These are phyloP conservation scores for Solanum bulbocastanum DNA, from an alignment of 257 asterid species.

Conservation along the genomic window DNA sequence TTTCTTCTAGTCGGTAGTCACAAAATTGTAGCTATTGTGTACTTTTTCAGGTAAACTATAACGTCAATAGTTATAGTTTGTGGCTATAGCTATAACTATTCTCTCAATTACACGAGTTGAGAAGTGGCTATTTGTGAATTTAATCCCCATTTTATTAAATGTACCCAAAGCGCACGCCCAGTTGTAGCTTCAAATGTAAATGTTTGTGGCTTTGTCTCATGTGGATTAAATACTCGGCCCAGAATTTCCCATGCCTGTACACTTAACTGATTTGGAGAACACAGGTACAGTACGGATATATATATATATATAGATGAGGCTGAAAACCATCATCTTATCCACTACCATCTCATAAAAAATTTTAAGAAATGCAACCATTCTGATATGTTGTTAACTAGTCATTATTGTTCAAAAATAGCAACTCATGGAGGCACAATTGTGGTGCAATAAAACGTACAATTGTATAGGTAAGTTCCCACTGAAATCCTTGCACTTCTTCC, in stretches of 20 bases:
- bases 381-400: neutral
- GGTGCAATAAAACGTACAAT: slow-evolving; percentile 5
- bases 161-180: too few relatives aligned
- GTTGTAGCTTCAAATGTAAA: neutral
- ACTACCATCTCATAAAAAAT: neutral
- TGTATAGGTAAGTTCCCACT: neutral
- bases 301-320: neutral
- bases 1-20: neutral
- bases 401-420: neutral
- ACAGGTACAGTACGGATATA: neutral
- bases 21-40: too few relatives aligned
- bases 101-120: neutral
- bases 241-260: neutral
- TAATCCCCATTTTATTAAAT: neutral
- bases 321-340: neutral
- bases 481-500: neutral
- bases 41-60: neutral
- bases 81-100: too few relatives aligned
- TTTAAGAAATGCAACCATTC: neutral
- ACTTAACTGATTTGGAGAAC: neutral
- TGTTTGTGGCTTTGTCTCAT: neutral
- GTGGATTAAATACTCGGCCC: neutral
- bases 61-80: too few relatives aligned
- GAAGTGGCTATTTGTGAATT: neutral
- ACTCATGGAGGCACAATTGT: slow-evolving; percentile 11